Evolutionary conservation across 2,329 filamentous ascomycete species (phyloP).

Genomic region (Simplicillium sp.): DNA sequence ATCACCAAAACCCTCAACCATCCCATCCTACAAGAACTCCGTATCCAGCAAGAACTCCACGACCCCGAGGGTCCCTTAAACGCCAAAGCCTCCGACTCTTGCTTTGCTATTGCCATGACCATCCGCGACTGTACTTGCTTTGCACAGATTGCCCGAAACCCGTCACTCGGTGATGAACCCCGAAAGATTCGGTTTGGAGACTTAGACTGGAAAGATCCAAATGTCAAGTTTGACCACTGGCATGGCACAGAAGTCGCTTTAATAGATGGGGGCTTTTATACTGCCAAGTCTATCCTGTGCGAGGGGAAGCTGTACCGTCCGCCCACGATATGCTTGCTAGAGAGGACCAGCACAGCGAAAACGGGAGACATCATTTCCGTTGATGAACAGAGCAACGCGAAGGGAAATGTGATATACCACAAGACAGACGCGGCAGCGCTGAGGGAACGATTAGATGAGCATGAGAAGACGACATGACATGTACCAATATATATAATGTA

Average conservation of each 20-base stretch:
- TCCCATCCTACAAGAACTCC: constrained; percentile 22
- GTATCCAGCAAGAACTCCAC: constrained; percentile 27
- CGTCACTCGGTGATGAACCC: constrained; percentile 12
- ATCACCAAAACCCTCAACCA: constrained; percentile 18
- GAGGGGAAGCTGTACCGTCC: constrained; percentile 21
- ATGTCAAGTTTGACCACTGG: constrained; percentile 62
- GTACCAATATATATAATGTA: too few species aligned
- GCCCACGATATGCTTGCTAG: constrained; percentile 25
- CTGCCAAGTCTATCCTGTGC: constrained; percentile 27
- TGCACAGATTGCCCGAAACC: constrained; percentile 40
- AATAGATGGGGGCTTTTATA: constrained; percentile 62
- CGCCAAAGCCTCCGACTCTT: constrained; percentile 27
- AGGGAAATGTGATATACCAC: background rate
- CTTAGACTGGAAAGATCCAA: constrained; percentile 64
- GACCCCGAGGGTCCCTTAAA: constrained; percentile 34
- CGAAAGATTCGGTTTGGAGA: constrained; percentile 60
- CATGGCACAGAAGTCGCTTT: constrained; percentile 50
- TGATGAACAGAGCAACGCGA: constrained; percentile 7
- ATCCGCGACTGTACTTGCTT: constrained; percentile 72
- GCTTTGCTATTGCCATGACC: constrained; percentile 67
- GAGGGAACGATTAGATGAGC: too few species aligned
- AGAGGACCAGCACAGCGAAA: constrained; percentile 14
- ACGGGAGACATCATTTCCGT: constrained; percentile 9
- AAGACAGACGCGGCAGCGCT: constrained; percentile 4
- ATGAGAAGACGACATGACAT: too few species aligned